Evolutionary conservation across 2,329 filamentous ascomycete genomes (phyloP), one percentile per base, ranked within the genome.

Genomic region (Diaporthe velutina): DNA sequence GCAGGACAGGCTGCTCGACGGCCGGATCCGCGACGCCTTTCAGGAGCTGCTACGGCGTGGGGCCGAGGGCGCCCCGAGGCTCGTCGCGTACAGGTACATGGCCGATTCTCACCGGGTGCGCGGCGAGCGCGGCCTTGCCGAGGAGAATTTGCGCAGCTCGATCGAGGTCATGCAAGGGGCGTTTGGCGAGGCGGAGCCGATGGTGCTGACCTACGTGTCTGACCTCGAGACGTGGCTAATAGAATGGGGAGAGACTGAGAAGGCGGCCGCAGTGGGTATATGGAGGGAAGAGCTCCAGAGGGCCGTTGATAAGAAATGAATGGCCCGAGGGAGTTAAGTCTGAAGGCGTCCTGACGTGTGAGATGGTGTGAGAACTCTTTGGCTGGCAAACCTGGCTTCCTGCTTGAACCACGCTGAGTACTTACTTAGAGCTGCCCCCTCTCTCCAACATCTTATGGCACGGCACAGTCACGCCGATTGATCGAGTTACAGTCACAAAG

Each of bases 121-220:
- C 12, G 61, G 61, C 42, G 61, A 66, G 42, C 61, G 28, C 4
- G 42, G 12, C 1, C 61, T 48, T 35, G 42, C 61, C 30, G 61
- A 67, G 61, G 30, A 35, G 48, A 67, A 35, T 19, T 15, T 67
- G 30, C 61, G 61, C 30, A 30, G 4, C 25, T 67, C 61, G 0
- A 67, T 67, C 22, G 45, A 67, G 25, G 61, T 67, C 42, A 67
- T 67, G 45, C 61, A 30, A 3, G 30, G 6, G 22, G 22, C 30
- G 2, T 52, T 67, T 52, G 61, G 61, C 45, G 45, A 67, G 22
- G n/a, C 42, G 30, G 61, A 52, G 42, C 61, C 45, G 22, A 67
- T 67, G 61, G 61, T 67, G 45, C 30, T 67, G 13, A n/a, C 45
- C 15, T 64, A 25, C 3, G 61, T 67, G 19, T 67, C 61, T 38